A percentile compares a stretch with the other conserved stretches of the same genome.
phyloP scores from a whole-genome alignment of 1,284 basidiomycete genomes.

The Tilletiopsis washingtonensis region DNA sequence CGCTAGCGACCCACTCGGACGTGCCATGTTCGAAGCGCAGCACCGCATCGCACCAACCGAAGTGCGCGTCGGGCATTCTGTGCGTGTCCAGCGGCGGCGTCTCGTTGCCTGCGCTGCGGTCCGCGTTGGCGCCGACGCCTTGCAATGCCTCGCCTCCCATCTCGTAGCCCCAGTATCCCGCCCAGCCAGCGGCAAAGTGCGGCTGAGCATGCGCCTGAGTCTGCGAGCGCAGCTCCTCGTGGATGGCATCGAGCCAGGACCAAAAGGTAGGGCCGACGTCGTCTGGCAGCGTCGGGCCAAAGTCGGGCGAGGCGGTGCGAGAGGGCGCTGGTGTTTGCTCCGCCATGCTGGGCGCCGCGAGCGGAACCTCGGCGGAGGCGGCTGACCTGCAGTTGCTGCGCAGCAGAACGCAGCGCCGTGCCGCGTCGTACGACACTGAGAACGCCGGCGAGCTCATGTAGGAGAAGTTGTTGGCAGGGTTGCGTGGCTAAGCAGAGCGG shows the following conservation, averaged over 20 bases:
- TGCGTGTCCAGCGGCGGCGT: not conserved
- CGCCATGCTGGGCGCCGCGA: not conserved
- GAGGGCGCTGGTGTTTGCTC: too few species aligned
- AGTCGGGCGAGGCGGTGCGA: not conserved
- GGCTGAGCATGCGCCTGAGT: too few species aligned
- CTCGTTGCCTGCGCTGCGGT: not conserved
- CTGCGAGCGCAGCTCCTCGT: slow-evolving; percentile 14
- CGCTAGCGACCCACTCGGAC: slow-evolving; percentile 50
- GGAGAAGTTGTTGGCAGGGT: too few species aligned
- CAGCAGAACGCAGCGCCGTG: too few species aligned
- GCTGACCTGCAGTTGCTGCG: too few species aligned
- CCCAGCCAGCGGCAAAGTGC: slow-evolving; percentile 48
- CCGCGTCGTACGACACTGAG: slow-evolving; percentile 27
- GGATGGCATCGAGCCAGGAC: slow-evolving; percentile 27
- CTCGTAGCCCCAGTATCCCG: slow-evolving; percentile 55
- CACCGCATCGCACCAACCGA: slow-evolving; percentile 47
- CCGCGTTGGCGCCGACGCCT: not conserved
- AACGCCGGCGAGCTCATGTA: slow-evolving; percentile 40
- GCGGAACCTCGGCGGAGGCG: too few species aligned
- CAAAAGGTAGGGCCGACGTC: too few species aligned
- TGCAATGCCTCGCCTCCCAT: slow-evolving; percentile 53
- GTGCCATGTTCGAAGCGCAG: slow-evolving; percentile 48
- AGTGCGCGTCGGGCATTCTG: slow-evolving; percentile 45
- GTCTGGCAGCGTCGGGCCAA: too few species aligned
- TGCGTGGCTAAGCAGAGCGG: too few species aligned